phyloP scores from a whole-genome alignment of 495 filamentous ascomycete species.

The Echria macrotheca region DNA sequence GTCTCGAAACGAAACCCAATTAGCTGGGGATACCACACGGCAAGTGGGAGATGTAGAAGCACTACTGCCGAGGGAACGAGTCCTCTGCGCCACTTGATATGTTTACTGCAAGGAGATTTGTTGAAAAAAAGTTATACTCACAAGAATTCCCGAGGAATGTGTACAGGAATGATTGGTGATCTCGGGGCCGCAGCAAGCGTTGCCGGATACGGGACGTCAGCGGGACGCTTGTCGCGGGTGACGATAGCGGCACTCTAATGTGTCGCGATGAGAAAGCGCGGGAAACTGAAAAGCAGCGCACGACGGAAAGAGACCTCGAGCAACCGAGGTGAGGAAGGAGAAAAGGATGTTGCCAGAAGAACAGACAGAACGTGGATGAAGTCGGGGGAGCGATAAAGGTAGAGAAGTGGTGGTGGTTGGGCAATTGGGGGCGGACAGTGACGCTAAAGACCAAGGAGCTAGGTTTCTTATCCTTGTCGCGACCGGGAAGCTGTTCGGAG shows the following conservation, averaged over 20 bases:
- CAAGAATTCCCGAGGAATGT: slow-evolving; percentile 7
- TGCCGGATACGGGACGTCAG: slow-evolving; percentile 4
- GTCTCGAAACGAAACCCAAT: background rate
- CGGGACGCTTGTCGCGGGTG: no score
- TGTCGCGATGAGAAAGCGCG: no score
- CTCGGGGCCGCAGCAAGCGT: background rate
- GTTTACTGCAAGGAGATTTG: background rate
- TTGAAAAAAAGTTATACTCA: slow-evolving; percentile 1
- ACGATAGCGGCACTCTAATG: no score
- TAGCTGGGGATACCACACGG: background rate
- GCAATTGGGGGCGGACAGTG: slow-evolving; percentile 16
- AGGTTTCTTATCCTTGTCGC: background rate
- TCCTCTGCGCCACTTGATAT: no score
- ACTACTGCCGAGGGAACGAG: no score
- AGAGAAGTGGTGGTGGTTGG: slow-evolving; percentile 10
- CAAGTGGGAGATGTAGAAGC: background rate
- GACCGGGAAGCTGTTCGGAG: slow-evolving; percentile 14
- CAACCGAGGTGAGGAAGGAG: background rate
- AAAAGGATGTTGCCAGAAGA: background rate
- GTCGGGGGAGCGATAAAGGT: slow-evolving; percentile 6
- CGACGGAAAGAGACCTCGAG: no score
- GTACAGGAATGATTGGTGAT: slow-evolving; percentile 4
- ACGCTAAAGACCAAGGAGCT: slow-evolving; percentile 11
- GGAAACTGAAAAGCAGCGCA: no score
- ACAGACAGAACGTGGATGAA: background rate